These are phyloP conservation scores for Suillus subluteus DNA, from an alignment of 768 basidiomycete species.

Conservation along the genomic window DNA sequence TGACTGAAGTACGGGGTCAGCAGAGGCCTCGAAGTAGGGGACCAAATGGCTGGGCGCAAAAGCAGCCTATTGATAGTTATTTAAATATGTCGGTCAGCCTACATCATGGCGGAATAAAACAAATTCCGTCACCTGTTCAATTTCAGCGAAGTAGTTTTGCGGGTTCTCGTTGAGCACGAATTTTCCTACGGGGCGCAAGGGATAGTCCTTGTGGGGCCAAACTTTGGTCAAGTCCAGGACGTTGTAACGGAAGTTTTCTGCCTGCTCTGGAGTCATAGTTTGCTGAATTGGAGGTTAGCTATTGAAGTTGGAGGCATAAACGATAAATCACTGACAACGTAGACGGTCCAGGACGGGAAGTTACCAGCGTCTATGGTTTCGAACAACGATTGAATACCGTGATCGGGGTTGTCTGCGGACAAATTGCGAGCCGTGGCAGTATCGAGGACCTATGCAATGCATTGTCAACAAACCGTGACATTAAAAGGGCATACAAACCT, in stretches of 20 bases:
- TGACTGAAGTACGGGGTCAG: conserved; percentile 92
- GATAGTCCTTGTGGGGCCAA: conserved; percentile 87
- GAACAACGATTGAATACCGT: conserved; percentile 77
- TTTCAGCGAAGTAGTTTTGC: conserved; percentile 92
- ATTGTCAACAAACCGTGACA: conserved; percentile 8
- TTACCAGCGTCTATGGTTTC: conserved; percentile 82
- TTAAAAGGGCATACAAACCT: conserved; percentile 43
- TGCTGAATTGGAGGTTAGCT: conserved; percentile 49
- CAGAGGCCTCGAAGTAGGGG: conserved; percentile 87
- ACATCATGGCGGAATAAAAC: conserved; percentile 24
- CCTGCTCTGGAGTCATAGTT: conserved; percentile 93
- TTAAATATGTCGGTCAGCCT: conserved; percentile 11
- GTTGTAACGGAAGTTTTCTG: conserved; percentile 89
- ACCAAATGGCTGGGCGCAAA: conserved; percentile 89
- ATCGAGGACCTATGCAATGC: conserved; percentile 62
- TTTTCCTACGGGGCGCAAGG: conserved; percentile 87
- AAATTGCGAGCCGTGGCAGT: conserved; percentile 65
- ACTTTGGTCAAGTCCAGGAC: conserved; percentile 90
- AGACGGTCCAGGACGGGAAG: conserved; percentile 88
- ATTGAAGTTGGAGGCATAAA: conserved; percentile 6
- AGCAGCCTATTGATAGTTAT: conserved; percentile 51
- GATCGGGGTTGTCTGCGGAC: conserved; percentile 81
- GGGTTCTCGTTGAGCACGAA: conserved; percentile 79
- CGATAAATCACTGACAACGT: conserved; percentile 56
- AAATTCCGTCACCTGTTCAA: conserved; percentile 75